These are phyloP conservation scores for Diaporthe capsici DNA, from an alignment of 2,329 filamentous ascomycete species.

Conservation along the genomic window DNA sequence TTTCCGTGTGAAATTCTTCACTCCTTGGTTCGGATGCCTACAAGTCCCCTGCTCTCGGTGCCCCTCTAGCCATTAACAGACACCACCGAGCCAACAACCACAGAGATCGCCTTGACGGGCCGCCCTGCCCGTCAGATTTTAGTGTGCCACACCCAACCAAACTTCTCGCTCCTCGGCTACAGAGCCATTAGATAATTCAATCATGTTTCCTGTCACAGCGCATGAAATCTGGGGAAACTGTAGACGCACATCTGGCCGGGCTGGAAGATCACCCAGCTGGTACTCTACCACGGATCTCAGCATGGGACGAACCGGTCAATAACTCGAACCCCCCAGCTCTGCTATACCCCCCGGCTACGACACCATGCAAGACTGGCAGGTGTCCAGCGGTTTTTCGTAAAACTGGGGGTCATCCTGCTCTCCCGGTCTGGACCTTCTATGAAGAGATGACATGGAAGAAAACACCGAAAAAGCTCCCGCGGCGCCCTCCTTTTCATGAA, in stretches of 20 bases:
- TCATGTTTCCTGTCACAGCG: conserved; percentile 15
- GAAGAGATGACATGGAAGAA: background rate
- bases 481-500: background rate
- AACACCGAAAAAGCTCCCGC: background rate
- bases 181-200: conserved; percentile 15
- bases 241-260: conserved; percentile 5
- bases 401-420: background rate
- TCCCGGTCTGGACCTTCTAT: background rate
- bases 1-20: background rate
- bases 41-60: conserved; percentile 1
- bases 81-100: background rate
- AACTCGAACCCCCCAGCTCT: conserved; percentile 2
- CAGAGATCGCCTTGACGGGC: conserved; percentile 11
- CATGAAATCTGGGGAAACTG: conserved; percentile 22
- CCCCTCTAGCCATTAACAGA: conserved; percentile 2
- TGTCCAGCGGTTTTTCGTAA: background rate
- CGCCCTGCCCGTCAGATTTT: conserved; percentile 29
- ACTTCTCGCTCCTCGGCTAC: conserved; percentile 8
- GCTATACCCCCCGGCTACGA: conserved; percentile 5
- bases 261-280: conserved; percentile 1
- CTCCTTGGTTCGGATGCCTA: background rate
- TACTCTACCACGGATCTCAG: conserved; percentile 7
- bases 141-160: conserved; percentile 23
- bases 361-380: conserved; percentile 6
- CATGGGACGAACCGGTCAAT: conserved; percentile 26